Evolutionary conservation across 164 flowering plant species (phyloP).

Genomic region (Brasenia schreberi): DNA sequence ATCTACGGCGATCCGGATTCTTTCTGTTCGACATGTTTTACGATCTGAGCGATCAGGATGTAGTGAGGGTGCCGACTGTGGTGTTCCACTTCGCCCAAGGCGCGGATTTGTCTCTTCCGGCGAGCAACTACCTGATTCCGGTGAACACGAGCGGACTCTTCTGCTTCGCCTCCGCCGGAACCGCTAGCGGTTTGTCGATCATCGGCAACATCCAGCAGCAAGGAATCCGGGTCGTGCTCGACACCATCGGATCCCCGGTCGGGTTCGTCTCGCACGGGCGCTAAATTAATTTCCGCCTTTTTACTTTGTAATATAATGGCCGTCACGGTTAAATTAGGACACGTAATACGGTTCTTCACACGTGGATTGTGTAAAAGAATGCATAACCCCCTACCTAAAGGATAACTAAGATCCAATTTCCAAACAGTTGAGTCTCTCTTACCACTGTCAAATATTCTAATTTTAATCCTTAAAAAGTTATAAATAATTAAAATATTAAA

Average conservation of each 20-base stretch:
- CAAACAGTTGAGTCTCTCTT: no score
- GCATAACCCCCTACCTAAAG: no score
- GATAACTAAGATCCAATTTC: no score
- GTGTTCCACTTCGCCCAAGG: constrained; percentile 65
- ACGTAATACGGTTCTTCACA: no score
- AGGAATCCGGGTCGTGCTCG: constrained; percentile 77
- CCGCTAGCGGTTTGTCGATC: constrained; percentile 65
- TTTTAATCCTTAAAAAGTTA: no score
- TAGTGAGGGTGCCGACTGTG: constrained; percentile 90
- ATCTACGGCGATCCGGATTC: constrained; percentile 42
- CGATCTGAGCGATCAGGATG: constrained; percentile 59
- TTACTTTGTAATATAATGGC: no score
- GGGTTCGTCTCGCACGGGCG: constrained; percentile 50
- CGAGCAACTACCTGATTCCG: constrained; percentile 78
- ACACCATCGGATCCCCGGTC: constrained; percentile 46
- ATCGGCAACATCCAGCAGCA: constrained; percentile 97
- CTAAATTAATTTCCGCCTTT: no score
- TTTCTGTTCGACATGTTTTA: constrained; percentile 89
- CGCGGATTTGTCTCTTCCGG: constrained; percentile 73
- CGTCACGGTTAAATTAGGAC: no score
- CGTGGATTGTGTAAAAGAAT: no score
- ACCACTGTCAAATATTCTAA: no score
- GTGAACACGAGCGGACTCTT: constrained; percentile 55
- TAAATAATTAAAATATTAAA: no score
- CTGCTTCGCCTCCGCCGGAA: constrained; percentile 93